Conservation (phyloP, 2,329 filamentous ascomycete genomes). For the Pseudocercospora crystallina region DNA sequence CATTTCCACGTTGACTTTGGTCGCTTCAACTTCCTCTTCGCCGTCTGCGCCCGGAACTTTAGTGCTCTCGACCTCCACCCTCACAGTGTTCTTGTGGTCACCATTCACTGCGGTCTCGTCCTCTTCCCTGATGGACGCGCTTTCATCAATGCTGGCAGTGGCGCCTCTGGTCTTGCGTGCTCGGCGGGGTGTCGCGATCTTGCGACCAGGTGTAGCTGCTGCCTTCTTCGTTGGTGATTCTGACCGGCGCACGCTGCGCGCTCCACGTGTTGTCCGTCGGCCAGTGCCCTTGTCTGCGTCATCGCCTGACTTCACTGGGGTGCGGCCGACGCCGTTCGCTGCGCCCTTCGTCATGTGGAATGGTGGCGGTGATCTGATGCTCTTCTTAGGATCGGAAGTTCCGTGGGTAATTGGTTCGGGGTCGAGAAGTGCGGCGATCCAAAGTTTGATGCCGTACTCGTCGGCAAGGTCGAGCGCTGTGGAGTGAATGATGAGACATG, state of each 20-base stretch:
- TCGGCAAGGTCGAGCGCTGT: slow-evolving; percentile 78
- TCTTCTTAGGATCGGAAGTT: slow-evolving; percentile 60
- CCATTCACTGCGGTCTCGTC: slow-evolving; percentile 15
- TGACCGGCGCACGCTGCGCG: slow-evolving; percentile 57
- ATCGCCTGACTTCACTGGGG: slow-evolving; percentile 23
- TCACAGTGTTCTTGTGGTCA: slow-evolving; percentile 53
- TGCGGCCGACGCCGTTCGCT: slow-evolving; percentile 29
- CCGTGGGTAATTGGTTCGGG: slow-evolving; percentile 72
- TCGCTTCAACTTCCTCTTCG: slow-evolving; percentile 71
- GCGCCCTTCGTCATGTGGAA: slow-evolving; percentile 51
- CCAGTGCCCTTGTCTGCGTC: slow-evolving; percentile 11
- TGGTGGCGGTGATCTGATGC: slow-evolving; percentile 77
- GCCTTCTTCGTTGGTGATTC: slow-evolving; percentile 55
- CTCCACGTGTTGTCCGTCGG: slow-evolving; percentile 36
- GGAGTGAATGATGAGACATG: slow-evolving; percentile 8
- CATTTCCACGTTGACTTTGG: slow-evolving; percentile 73
- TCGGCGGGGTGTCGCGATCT: slow-evolving; percentile 56
- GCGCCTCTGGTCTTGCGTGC: slow-evolving; percentile 44
- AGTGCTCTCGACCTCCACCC: slow-evolving; percentile 68
- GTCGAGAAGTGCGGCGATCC: slow-evolving; percentile 91
- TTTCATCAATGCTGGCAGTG: slow-evolving; percentile 30
- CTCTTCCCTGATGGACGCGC: slow-evolving; percentile 27
- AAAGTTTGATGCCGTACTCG: slow-evolving; percentile 81
- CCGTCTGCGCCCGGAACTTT: slow-evolving; percentile 51
- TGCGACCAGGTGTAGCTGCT: slow-evolving; percentile 43